Conservation (phyloP, 2,329 filamentous ascomycete species). For the Clarireedia hainanense region DNA sequence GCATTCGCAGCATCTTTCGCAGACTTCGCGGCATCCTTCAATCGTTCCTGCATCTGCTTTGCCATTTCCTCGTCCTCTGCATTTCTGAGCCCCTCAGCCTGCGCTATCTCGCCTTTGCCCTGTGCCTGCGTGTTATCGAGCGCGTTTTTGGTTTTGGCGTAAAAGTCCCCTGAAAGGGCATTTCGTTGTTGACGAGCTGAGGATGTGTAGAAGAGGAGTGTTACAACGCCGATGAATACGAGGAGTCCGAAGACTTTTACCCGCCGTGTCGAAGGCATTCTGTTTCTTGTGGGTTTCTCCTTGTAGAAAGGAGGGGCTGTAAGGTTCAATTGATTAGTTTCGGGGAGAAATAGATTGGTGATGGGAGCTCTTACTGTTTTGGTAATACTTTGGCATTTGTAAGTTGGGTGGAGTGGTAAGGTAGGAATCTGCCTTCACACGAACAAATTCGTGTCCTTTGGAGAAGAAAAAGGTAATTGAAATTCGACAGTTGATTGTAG, state of each 20-base stretch:
- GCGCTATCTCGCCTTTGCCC: conserved; percentile 1
- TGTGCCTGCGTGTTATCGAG: conserved; percentile 30
- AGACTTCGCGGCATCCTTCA: conserved; percentile 61
- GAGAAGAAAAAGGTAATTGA: neutral
- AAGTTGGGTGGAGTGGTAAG: neutral
- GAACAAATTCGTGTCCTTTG: neutral
- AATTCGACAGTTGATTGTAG: neutral
- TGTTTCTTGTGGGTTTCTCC: conserved; percentile 6
- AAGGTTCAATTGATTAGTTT: neutral
- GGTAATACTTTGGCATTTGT: conserved; percentile 8
- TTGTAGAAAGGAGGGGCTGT: conserved; percentile 14
- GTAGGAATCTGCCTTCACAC: neutral
- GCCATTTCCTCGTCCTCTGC: conserved; percentile 50
- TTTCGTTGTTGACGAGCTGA: conserved; percentile 42
- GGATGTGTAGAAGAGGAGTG: conserved; percentile 67
- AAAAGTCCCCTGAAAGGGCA: conserved; percentile 45
- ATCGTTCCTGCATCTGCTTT: conserved; percentile 49
- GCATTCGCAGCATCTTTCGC: conserved; percentile 62
- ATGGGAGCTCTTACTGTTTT: neutral
- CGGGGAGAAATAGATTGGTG: neutral
- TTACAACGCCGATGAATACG: conserved; percentile 55
- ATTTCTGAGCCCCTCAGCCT: neutral
- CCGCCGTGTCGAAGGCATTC: conserved; percentile 64
- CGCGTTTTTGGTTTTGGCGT: conserved; percentile 50
- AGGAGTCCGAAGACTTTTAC: conserved; percentile 59